Base-by-base conservation (phyloP, 352 stramenopile genomes). In the Globisporangium lucens region DNA sequence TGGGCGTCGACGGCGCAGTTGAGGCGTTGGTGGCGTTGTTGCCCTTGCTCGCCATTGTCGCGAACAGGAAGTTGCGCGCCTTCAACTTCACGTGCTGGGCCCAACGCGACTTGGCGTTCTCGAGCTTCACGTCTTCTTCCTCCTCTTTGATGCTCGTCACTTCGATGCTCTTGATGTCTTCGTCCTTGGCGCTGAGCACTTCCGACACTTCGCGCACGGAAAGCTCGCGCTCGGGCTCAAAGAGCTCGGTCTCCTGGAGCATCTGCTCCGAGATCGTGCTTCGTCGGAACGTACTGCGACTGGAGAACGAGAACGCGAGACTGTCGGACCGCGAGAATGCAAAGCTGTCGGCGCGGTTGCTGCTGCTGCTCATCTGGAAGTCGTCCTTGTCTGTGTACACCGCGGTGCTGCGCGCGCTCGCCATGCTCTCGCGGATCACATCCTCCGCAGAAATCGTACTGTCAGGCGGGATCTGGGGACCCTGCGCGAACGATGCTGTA, bases 91-190 rank as follows among this genome's bases (percentile, higher is more conserved):
- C 87, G 62, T 96, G 88, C 56, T 94, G 86, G 17, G 88, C 79
- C 88, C 88, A 96, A 20, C 88, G 82, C 9, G 82, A 93, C 56
- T 91, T 89, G 35, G 88, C 88, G 17, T 92, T 89, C 68, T 92
- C 85, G 35, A 90, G 78, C 70, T 94, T 96, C 35, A 91, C 69
- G 47, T 88, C 79, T 62, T 96, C 80, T 52, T 94, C 88, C 69
- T 93, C 85, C 65, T 93, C 80, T 46, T 93, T 96, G 72, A 94
- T 93, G 71, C 85, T 93, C 20, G 85, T 91, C 67, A 93, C 84
- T 67, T 88, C 81, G 63, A 91, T 87, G 49, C 75, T 82, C 66
- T 87, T 89, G 43, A 79, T 75, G 58, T 93, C 71, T 27, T 83
- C 74, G 56, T 89, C 76, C 10, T 72, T 89, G 0, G 76, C 76